Evolutionary conservation across 75 land plant genomes (phyloP).

Genomic region (Adiantum capillusveneris): DNA sequence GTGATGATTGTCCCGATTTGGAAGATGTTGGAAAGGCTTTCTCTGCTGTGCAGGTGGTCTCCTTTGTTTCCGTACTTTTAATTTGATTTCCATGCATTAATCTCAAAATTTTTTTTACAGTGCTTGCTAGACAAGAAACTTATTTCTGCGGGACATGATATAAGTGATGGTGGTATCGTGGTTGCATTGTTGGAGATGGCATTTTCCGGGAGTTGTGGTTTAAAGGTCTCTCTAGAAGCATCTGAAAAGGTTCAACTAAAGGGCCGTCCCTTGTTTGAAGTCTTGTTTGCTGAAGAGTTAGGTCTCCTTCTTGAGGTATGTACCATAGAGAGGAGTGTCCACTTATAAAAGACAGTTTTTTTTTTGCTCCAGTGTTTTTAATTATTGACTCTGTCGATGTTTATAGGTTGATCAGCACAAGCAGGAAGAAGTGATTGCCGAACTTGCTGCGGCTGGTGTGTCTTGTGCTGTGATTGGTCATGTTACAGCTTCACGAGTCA

Average conservation of each 20-base stretch:
- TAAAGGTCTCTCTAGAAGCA: conserved; percentile 48
- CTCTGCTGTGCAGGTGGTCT: conserved; percentile 48
- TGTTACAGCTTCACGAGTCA: conserved; percentile 38
- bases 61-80: background rate
- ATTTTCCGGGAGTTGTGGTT: conserved; percentile 90
- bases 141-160: conserved; percentile 89
- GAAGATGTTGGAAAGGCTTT: conserved; percentile 75
- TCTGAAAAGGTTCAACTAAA: conserved; percentile 4
- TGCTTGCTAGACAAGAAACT: conserved; percentile 44
- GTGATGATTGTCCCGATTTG: conserved; percentile 73
- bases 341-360: too few relatives aligned
- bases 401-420: conserved; percentile 37
- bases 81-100: too few relatives aligned
- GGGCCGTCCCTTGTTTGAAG: conserved; percentile 18
- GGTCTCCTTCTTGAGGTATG: conserved; percentile 72
- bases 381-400: too few relatives aligned
- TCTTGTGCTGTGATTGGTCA: conserved; percentile 57
- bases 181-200: conserved; percentile 83
- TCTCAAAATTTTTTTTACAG: conserved; percentile 18
- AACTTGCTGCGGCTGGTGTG: conserved; percentile 37
- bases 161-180: conserved; percentile 91
- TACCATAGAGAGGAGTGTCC: too few relatives aligned
- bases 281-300: conserved; percentile 86
- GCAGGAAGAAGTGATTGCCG: conserved; percentile 28
- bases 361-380: too few relatives aligned